These are phyloP conservation scores for Fibroporia radiculosa DNA, from an alignment of 768 basidiomycete genomes.

Conservation along the genomic window DNA sequence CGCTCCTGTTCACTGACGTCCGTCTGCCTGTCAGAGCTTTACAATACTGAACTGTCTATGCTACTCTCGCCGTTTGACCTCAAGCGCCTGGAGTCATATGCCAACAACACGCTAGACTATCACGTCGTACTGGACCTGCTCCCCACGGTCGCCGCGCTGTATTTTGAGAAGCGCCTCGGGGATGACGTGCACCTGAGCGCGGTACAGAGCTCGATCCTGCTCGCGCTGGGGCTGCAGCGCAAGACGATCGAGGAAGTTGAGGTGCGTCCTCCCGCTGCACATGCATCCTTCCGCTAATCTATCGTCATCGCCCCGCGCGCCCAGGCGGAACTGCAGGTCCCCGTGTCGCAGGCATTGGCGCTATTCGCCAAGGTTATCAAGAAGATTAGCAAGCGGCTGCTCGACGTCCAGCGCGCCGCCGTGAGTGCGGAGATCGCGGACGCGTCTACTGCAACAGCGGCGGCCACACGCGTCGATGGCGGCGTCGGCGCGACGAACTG, in stretches of 20 bases:
- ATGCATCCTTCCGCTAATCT: not conserved
- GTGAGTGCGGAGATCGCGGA: constrained; percentile 57
- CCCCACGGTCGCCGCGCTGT: constrained; percentile 72
- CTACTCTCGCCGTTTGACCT: constrained; percentile 87
- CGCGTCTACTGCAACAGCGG: constrained; percentile 27
- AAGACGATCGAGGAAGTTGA: constrained; percentile 88
- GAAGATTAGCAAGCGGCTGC: constrained; percentile 69
- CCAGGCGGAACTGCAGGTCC: constrained; percentile 73
- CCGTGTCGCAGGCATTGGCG: constrained; percentile 82
- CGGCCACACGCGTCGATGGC: constrained; percentile 18
- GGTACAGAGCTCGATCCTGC: constrained; percentile 85
- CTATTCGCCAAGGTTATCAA: constrained; percentile 87
- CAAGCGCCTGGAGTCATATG: constrained; percentile 92
- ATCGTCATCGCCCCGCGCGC: not conserved
- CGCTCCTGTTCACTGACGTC: constrained; percentile 14
- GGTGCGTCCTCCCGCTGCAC: constrained; percentile 31
- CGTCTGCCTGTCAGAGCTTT: constrained; percentile 36
- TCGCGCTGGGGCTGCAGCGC: constrained; percentile 84
- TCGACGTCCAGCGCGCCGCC: constrained; percentile 72
- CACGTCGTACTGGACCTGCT: constrained; percentile 93
- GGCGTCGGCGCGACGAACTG: constrained; percentile 12
- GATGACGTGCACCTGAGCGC: constrained; percentile 67
- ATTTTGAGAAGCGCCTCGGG: constrained; percentile 71
- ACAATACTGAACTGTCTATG: constrained; percentile 46
- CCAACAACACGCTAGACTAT: constrained; percentile 93